Conservation (phyloP, 805 yeast genomes). For the Saccharomycopsis fibuligera region DNA sequence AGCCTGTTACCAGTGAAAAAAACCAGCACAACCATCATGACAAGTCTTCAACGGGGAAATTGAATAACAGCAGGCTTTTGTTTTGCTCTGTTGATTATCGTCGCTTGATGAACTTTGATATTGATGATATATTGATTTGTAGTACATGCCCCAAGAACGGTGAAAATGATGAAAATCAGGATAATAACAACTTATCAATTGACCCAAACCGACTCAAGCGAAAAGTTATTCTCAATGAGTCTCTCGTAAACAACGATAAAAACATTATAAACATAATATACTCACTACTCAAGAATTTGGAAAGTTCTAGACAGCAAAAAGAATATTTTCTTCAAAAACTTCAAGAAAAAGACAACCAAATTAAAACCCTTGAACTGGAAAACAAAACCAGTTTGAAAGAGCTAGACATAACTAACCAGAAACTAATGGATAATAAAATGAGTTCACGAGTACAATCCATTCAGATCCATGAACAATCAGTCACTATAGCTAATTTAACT, state of each 20-base stretch:
- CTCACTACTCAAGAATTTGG: conserved; percentile 14
- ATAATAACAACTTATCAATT: neutral
- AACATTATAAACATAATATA: conserved; percentile 15
- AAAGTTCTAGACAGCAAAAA: conserved; percentile 7
- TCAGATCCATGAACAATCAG: neutral
- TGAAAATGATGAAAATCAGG: neutral
- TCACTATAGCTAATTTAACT: neutral
- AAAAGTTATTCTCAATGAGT: conserved; percentile 8
- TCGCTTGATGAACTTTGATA: conserved; percentile 4
- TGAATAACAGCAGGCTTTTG: neutral
- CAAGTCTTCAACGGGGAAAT: neutral
- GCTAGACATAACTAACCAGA: neutral
- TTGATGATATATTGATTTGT: neutral
- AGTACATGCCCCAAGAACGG: too few species aligned
- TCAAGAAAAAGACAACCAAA: conserved; percentile 4
- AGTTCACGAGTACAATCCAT: neutral
- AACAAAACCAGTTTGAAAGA: neutral
- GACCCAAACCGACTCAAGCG: neutral
- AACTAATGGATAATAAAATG: neutral
- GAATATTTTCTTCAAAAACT: conserved; percentile 1
- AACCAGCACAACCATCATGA: too few species aligned
- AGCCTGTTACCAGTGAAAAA: too few species aligned
- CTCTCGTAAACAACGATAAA: conserved; percentile 16
- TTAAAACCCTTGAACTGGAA: conserved; percentile 1
- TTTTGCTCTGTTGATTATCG: conserved; percentile 12